Conservation (phyloP, 768 basidiomycete species). For the Hysterangium stoloniferum region DNA sequence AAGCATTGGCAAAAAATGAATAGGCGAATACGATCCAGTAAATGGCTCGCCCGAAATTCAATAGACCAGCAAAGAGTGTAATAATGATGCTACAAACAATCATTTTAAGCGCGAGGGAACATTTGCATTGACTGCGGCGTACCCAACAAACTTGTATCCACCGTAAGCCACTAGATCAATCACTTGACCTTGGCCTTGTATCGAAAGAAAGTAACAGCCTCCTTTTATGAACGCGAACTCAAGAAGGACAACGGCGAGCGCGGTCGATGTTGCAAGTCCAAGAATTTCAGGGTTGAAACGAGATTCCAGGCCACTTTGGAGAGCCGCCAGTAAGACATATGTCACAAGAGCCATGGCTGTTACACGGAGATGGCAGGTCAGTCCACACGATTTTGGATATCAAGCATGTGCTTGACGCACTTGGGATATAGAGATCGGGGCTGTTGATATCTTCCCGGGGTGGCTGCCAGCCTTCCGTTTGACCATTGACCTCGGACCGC, state of each 20-base stretch:
- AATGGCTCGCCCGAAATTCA: slow-evolving; percentile 52
- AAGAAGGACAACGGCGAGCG: slow-evolving; percentile 73
- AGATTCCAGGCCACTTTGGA: slow-evolving; percentile 74
- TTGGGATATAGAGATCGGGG: slow-evolving; percentile 94
- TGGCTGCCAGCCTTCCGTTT: slow-evolving; percentile 70
- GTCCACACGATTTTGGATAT: neutral
- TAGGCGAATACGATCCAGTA: slow-evolving; percentile 75
- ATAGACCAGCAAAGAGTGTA: slow-evolving; percentile 63
- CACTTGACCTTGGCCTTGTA: slow-evolving; percentile 61
- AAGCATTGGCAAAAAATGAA: slow-evolving; percentile 80
- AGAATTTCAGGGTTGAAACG: slow-evolving; percentile 87
- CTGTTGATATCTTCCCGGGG: slow-evolving; percentile 94
- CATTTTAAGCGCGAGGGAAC: neutral
- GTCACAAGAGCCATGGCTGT: slow-evolving; percentile 94
- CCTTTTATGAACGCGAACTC: slow-evolving; percentile 87
- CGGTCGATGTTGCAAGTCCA: slow-evolving; percentile 78
- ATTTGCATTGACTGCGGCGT: too few relatives aligned
- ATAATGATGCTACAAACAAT: slow-evolving; percentile 61
- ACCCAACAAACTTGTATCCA: slow-evolving; percentile 98
- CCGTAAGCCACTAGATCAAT: slow-evolving; percentile 86
- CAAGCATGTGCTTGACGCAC: slow-evolving; percentile 41
- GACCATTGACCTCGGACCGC: slow-evolving; percentile 51
- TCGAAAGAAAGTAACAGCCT: slow-evolving; percentile 90
- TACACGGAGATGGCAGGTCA: neutral
- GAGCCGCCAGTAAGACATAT: slow-evolving; percentile 83